Evolutionary conservation across 164 flowering plant genomes (phyloP), one percentile per base, ranked within the genome.

Genomic region (Tetracentron sinense): DNA sequence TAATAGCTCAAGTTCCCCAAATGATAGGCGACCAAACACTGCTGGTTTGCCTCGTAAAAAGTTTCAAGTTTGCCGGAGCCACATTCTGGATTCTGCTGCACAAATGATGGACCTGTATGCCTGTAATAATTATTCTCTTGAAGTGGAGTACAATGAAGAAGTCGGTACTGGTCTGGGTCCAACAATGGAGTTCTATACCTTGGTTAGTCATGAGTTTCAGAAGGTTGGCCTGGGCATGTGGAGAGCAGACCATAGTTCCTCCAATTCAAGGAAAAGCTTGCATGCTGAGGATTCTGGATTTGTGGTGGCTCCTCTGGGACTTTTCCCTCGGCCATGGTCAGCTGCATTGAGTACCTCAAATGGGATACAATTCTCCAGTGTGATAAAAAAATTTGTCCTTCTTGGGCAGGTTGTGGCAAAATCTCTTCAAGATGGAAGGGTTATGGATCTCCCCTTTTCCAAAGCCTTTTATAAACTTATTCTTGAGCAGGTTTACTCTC

Each of bases 141-240:
- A 91, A 76, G 96, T 89, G 64, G 93, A 81, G 70, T 91, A 76
- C 64, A 48, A 35, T 62, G 96, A 83, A 49, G 99, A 95, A 80
- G 96, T 89, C 63, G 99, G 99, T 58, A 88, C 96, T 51, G 99
- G 99, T 47, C 96, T 86, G 61, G 99, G 97, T 68, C 99, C 99
- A 47, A 95, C 99, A 46, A 62, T 92, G 72, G 99, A 95, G 75
- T 95, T 95, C 66, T 95, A 78, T 74, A 92, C 97, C 21, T 69
- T 92, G 62, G 90, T 95, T 16, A 82, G 99, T 65, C 86, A 76
- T 38, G 99, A 86, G 73, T 85, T 95, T 77, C 99, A 89, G 74
- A 89, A 82, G 51, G 46, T 67, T 60, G 92, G 87, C 56, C 60
- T 89, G 58, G 84, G 86, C 42, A 82, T 95, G 94, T 95, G 99